Conservation (phyloP, 495 filamentous ascomycete species). For the Aspergillus affinis region DNA sequence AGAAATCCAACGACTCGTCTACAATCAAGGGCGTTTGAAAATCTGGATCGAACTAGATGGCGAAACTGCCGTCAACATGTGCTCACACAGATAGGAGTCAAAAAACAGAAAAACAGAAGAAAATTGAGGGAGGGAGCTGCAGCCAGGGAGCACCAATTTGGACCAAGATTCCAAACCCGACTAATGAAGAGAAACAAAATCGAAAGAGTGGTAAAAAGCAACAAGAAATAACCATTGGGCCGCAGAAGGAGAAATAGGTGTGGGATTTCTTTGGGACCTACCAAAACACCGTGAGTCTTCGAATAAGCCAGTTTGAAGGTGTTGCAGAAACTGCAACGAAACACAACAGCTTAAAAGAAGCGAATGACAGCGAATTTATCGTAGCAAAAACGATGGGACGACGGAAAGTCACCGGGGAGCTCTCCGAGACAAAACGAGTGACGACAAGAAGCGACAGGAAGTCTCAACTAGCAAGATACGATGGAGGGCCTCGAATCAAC, state of each 20-base stretch:
- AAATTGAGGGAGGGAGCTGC: too few relatives aligned
- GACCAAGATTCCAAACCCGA: constrained; percentile 18
- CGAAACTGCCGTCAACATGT: constrained; percentile 24
- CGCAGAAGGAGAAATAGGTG: constrained; percentile 18
- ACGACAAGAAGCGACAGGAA: constrained; percentile 41
- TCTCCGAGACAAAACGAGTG: constrained; percentile 49
- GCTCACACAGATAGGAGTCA: constrained; percentile 8
- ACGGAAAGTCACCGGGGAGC: constrained; percentile 34
- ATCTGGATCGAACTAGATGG: constrained; percentile 42
- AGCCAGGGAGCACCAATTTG: constrained; percentile 12
- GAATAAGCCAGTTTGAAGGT: constrained; percentile 56
- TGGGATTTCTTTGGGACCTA: constrained; percentile 35
- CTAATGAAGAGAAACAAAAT: constrained; percentile 4
- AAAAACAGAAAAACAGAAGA: neutral
- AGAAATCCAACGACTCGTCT: constrained; percentile 53
- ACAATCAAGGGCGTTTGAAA: constrained; percentile 54
- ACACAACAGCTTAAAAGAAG: constrained; percentile 42
- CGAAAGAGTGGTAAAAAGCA: constrained; percentile 4
- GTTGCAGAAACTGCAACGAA: constrained; percentile 51
- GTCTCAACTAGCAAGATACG: constrained; percentile 28
- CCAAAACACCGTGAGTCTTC: constrained; percentile 51
- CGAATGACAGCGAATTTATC: constrained; percentile 53
- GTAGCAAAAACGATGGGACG: constrained; percentile 37
- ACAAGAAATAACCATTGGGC: constrained; percentile 25
- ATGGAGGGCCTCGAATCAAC: constrained; percentile 39